Percentiles rank a stretch among this genome's conserved stretches.
Conservation (phyloP, 345 rosid species). For the Gynandropsis gynandra region DNA sequence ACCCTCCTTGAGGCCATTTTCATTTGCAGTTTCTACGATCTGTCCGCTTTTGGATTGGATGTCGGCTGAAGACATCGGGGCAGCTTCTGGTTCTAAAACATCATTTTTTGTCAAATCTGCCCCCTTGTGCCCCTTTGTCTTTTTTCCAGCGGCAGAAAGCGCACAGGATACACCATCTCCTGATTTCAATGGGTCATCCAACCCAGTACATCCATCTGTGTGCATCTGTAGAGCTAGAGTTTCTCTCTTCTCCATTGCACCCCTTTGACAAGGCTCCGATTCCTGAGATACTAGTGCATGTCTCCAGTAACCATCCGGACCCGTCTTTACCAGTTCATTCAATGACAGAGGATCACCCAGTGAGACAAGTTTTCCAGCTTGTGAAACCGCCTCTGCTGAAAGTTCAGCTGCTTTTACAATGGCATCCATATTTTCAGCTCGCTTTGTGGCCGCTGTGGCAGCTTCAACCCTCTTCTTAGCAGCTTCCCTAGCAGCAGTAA, state of each 20-base stretch:
- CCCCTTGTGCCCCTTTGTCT: slow-evolving; percentile 34
- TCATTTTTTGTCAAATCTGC: slow-evolving; percentile 38
- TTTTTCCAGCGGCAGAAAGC: slow-evolving; percentile 34
- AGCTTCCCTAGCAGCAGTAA: slow-evolving; percentile 73
- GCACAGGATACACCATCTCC: slow-evolving; percentile 36
- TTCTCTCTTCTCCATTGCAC: slow-evolving; percentile 31
- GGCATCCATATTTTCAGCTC: slow-evolving; percentile 88
- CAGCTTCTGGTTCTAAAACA: slow-evolving; percentile 39
- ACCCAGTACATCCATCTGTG: slow-evolving; percentile 31
- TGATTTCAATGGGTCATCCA: slow-evolving; percentile 36
- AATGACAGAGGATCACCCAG: slow-evolving; percentile 71
- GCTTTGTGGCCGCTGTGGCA: slow-evolving; percentile 83
- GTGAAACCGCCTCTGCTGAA: slow-evolving; percentile 91
- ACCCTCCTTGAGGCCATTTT: slow-evolving; percentile 53
- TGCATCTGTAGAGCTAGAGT: slow-evolving; percentile 27
- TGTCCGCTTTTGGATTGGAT: slow-evolving; percentile 33
- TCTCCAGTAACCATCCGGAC: slow-evolving; percentile 74
- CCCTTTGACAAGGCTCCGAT: slow-evolving; percentile 23
- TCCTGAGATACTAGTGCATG: slow-evolving; percentile 35
- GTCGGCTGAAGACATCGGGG: slow-evolving; percentile 27
- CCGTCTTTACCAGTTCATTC: slow-evolving; percentile 55
- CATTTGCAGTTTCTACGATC: slow-evolving; percentile 29
- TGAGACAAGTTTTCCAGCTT: slow-evolving; percentile 84
- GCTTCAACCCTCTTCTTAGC: slow-evolving; percentile 81
- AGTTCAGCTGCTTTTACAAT: slow-evolving; percentile 90